Evolutionary conservation across 768 basidiomycete species (phyloP).

Genomic region (Hydnomerulius pinastri): DNA sequence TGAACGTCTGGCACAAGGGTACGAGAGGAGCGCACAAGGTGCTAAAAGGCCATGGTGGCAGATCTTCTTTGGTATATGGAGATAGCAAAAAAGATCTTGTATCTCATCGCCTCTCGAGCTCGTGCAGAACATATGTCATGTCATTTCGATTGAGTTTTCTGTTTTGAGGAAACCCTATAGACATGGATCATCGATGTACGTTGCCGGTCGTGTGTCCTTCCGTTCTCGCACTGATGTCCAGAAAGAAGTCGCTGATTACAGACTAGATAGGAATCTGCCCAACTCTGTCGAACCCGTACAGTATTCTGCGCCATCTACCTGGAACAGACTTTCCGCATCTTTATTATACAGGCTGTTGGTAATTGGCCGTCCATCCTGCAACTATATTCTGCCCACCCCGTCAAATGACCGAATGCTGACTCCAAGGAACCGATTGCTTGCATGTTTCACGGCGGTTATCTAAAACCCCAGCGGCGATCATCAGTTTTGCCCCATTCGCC

Average conservation of each 20-base stretch:
- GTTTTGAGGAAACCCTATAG: not conserved
- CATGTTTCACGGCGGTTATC: not conserved
- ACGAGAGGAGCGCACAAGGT: constrained; percentile 75
- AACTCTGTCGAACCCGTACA: too few species aligned
- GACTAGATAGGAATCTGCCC: not conserved
- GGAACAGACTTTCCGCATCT: not conserved
- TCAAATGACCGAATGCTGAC: too few species aligned
- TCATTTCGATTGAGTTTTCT: not conserved
- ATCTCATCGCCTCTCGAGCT: not conserved
- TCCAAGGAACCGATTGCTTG: not conserved
- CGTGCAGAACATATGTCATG: not conserved
- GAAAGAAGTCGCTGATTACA: not conserved
- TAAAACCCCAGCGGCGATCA: not conserved
- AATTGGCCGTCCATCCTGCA: too few species aligned
- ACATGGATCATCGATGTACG: too few species aligned
- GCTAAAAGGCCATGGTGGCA: constrained; percentile 85
- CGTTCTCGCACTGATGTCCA: not conserved
- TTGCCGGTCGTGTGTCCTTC: not conserved
- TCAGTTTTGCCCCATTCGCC: not conserved
- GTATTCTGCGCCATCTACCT: not conserved
- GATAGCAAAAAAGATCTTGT: constrained; percentile 8
- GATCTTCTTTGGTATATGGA: constrained; percentile 75
- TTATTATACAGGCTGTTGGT: too few species aligned
- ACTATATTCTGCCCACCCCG: too few species aligned
- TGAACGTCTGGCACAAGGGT: constrained; percentile 68